Base-by-base conservation (phyloP, 2,329 filamentous ascomycete species). In the Grosmannia penicillata region DNA sequence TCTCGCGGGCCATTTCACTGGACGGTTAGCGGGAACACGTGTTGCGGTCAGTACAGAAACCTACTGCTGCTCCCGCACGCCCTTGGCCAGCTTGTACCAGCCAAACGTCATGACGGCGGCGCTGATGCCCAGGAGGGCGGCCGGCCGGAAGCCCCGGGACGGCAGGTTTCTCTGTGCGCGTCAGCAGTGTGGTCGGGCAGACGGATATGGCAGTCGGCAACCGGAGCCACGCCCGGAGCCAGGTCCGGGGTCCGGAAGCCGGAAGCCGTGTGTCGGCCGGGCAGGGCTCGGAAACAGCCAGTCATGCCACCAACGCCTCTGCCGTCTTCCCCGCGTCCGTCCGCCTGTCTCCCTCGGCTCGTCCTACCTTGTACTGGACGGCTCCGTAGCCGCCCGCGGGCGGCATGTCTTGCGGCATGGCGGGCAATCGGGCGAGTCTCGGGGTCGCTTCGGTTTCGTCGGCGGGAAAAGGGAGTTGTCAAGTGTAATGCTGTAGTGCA, bases 371-470 rank as follows among this genome's bases (percentile, higher is more conserved):
- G 72, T 95, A 98, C 66, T 98, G 91, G 49, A 98, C 81, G 61
- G 89, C 80, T 61, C 78, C 81, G 64, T 98, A 98, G 71, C 91
- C 91, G 68, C 89, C 91, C 56, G 65, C 61, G 52, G 91, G 91
- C 68, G 91, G 91, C 76, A 98, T 84, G 71, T 98, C 91, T 73
- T 96, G 87, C 68, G 82, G 78, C 89, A 96, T 95, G 56, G 48
- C 78, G 68, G 59, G 53, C 14, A 14, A 23, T 30, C 9, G 15
- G 15, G n/a, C 27, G 27, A 29, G 28, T 4, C 28, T 14, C 8
- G n/a, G 15, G 28, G 28, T n/a, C n/a, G n/a, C n/a, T n/a, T n/a
- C n/a, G n/a, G n/a, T n/a, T n/a, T n/a, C n/a, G n/a, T n/a, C n/a
- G n/a, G n/a, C n/a, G 15, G n/a, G n/a, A 30, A 14, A n/a, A n/a